Conservation (phyloP, 768 basidiomycete species). For the Pleurotus platypus region DNA sequence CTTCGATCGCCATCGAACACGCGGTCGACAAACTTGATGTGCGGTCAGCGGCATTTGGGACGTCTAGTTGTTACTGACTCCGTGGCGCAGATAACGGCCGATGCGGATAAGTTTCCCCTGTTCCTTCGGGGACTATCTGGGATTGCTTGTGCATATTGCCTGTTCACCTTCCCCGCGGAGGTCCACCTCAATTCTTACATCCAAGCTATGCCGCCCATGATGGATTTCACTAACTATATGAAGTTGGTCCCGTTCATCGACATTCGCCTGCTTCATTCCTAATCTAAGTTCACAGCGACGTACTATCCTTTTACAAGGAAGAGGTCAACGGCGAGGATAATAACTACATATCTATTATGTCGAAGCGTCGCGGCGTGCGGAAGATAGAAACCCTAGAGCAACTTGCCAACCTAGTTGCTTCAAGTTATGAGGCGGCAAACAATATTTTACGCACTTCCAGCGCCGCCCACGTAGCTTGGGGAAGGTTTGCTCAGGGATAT, state of each 20-base stretch:
- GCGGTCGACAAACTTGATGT: too few relatives aligned
- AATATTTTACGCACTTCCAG: not conserved
- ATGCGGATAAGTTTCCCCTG: too few relatives aligned
- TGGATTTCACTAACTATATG: not conserved
- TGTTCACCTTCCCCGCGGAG: not conserved
- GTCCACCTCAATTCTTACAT: not conserved
- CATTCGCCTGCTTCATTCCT: not conserved
- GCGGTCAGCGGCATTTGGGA: too few relatives aligned
- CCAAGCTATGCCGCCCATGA: not conserved
- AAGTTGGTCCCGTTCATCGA: not conserved
- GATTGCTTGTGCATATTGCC: not conserved
- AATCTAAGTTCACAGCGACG: not conserved
- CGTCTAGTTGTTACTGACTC: too few relatives aligned
- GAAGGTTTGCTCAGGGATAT: not conserved
- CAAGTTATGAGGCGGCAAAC: not conserved
- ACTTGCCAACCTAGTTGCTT: not conserved
- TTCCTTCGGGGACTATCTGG: constrained; percentile 3
- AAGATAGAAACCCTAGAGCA: not conserved
- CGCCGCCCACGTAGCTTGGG: not conserved
- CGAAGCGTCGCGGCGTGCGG: not conserved
- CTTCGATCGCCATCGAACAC: not conserved
- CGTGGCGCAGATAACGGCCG: too few relatives aligned
- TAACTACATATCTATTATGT: constrained; percentile 1
- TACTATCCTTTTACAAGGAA: constrained; percentile 7
- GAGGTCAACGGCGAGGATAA: not conserved